Base-by-base conservation (phyloP, 2,329 filamentous ascomycete species). In the Ophiostoma triangulosporum region DNA sequence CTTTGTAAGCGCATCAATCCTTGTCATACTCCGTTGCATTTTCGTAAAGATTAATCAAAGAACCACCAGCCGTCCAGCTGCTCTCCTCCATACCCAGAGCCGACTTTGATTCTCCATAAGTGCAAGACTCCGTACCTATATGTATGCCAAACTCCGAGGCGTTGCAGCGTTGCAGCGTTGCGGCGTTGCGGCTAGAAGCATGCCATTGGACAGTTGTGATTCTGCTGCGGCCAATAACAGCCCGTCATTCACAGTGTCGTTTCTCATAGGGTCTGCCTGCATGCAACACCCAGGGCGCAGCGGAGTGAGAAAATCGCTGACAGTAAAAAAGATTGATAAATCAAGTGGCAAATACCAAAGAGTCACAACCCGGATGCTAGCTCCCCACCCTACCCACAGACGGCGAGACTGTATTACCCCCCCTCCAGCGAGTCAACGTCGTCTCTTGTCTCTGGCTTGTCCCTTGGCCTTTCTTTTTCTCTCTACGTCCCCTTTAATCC, bases 221-320 rank as follows among this genome's bases (percentile, higher is more conserved):
- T 56, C 57, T n/a, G 31, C 50, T 52, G 50, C 48, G 58, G 52
- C 66, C 66, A 69, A 68, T 69, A 50, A 57, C 56, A 60, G 64
- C 57, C 50, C 56, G 35, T 51, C 62, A 60, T 58, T 56, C 58
- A 53, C 60, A 43, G 58, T 58, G 54, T 61, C 52, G 60, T 56
- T 58, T 66, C 65, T 64, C 60, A 69, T 68, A 69, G 66, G 66
- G 60, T 60, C 55, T 64, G 60, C 53, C 59, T 58, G 61, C 62
- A 65, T 68, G 66, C 66, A 66, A 59, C 61, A 60, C 60, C 64
- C 60, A 61, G 64, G 62, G 65, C 62, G 60, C 60, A 60, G 51
- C 35, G 52, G 48, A 52, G 48, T 24, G 49, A 45, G 22, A 32
- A n/a, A 22, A 54, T 1, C 31, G 33, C 31, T 26, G 36, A 31